Percentiles rank a stretch among this genome's conserved stretches.
These are phyloP conservation scores for Beta lomatogona DNA, from an alignment of 179 eudicot genomes.

Conservation along the genomic window DNA sequence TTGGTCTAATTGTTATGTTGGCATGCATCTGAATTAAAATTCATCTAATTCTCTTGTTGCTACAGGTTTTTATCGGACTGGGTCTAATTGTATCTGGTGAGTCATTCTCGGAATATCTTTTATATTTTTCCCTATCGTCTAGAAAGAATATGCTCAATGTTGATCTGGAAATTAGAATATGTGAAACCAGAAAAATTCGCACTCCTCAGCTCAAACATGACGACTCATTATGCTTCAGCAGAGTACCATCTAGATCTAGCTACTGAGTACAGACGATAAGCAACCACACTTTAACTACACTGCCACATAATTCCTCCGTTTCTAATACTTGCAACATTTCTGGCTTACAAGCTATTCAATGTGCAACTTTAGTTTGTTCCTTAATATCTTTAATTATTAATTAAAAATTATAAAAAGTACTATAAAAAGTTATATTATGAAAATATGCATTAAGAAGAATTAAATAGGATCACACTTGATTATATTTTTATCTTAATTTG, in stretches of 20 bases:
- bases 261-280: not conserved
- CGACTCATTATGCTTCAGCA: not conserved
- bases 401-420: too few relatives aligned
- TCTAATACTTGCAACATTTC: too few relatives aligned
- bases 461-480: too few relatives aligned
- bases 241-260: not conserved
- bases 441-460: too few relatives aligned
- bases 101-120: constrained; percentile 17
- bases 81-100: constrained; percentile 80
- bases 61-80: constrained; percentile 65
- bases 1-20: not conserved
- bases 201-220: not conserved
- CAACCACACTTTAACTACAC: too few relatives aligned
- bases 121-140: too few relatives aligned
- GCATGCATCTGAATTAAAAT: not conserved
- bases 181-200: not conserved
- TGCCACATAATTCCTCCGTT: too few relatives aligned
- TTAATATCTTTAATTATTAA: too few relatives aligned
- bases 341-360: too few relatives aligned
- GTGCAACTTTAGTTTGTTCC: too few relatives aligned
- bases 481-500: too few relatives aligned
- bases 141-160: constrained; percentile 1
- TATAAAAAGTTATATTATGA: too few relatives aligned
- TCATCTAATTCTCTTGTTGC: constrained; percentile 15
- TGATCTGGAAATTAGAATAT: not conserved